phyloP scores from a whole-genome alignment of 2,329 filamentous ascomycete species.

The Parasarocladium wereldwijsianum region DNA sequence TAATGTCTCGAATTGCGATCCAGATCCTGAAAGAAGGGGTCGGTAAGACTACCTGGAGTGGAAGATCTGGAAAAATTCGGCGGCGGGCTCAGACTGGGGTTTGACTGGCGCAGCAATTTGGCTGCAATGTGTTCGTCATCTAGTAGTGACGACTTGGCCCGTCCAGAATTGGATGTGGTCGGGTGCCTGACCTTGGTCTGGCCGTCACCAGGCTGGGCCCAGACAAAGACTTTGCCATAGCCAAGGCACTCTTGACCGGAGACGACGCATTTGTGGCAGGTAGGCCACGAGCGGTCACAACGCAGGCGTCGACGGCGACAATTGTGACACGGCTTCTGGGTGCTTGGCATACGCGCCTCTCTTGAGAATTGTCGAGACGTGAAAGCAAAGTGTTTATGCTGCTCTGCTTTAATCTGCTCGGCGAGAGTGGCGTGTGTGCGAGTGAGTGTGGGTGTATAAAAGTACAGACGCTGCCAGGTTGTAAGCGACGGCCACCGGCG shows the following conservation, averaged over 20 bases:
- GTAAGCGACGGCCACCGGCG: constrained; percentile 9
- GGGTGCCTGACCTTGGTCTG: constrained; percentile 30
- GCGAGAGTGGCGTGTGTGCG: not conserved
- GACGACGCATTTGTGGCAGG: constrained; percentile 42
- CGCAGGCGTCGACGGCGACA: constrained; percentile 45
- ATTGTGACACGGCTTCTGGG: constrained; percentile 40
- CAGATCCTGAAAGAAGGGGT: constrained; percentile 41
- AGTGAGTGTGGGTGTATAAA: constrained; percentile 3
- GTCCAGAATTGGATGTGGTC: not conserved
- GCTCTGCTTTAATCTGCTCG: constrained; percentile 6
- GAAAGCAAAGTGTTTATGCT: too few species aligned
- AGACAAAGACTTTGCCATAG: constrained; percentile 45
- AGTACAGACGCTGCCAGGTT: constrained; percentile 2
- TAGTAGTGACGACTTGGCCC: too few species aligned
- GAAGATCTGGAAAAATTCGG: too few species aligned
- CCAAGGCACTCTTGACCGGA: constrained; percentile 44
- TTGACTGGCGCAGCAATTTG: too few species aligned
- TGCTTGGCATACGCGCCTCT: constrained; percentile 9
- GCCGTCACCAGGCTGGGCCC: constrained; percentile 38
- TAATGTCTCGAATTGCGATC: constrained; percentile 29
- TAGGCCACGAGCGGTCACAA: constrained; percentile 45
- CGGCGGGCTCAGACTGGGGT: too few species aligned
- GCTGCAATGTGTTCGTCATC: too few species aligned
- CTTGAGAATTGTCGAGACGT: too few species aligned
- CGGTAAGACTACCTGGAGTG: constrained; percentile 23